Base-by-base conservation (phyloP, 1,284 basidiomycete species). In the Cutaneotrichosporon mucoides region DNA sequence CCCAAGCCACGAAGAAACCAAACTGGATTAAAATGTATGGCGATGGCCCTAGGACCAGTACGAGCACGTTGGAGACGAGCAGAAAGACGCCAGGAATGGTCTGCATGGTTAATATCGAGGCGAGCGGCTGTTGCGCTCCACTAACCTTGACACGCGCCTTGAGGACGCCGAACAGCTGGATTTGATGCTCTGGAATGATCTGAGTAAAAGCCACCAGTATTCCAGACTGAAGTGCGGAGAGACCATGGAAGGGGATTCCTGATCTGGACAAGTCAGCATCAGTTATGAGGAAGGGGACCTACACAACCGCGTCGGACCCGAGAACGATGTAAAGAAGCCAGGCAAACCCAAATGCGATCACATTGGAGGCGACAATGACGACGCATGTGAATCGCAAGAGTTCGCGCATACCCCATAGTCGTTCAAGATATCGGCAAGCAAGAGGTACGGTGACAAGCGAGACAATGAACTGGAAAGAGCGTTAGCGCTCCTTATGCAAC, bases 21-120 rank as follows among this genome's bases (percentile, higher is more conserved):
- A 97, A 98, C 74, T 98, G 95, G 66, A 99, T 94, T 67, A 96
- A 83, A 59, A 99, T 94, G 82, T 88, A 98, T 1, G 96, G 96
- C 57, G 89, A 90, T 69, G 93, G 90, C 76, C 88, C 90, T 37
- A 95, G 91, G 51, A 96, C 65, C 55, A 99, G 68, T 68, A 89
- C 90, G 77, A 95, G 84, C 42, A 97, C 84, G 65, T 91, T 93
- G 33, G 93, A 96, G 62, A 97, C 79, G 2, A 90, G 89, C 61
- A 98, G 84, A 76, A 97, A 94, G 38, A 88, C 85, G 86, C 98
- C 97, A 13, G 96, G 96, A 38, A 98, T 79, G 9, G 85, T 86
- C 91, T 94, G 4, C 16, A 33, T 16, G 2, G 49, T 63, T 47
- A 61, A 54, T 24, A 24, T 24, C 24, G 3, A 24, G 24, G 24